Evolutionary conservation across 192 early-diverging fungal genomes (phyloP).

Genomic region (Spinellus fusiger): DNA sequence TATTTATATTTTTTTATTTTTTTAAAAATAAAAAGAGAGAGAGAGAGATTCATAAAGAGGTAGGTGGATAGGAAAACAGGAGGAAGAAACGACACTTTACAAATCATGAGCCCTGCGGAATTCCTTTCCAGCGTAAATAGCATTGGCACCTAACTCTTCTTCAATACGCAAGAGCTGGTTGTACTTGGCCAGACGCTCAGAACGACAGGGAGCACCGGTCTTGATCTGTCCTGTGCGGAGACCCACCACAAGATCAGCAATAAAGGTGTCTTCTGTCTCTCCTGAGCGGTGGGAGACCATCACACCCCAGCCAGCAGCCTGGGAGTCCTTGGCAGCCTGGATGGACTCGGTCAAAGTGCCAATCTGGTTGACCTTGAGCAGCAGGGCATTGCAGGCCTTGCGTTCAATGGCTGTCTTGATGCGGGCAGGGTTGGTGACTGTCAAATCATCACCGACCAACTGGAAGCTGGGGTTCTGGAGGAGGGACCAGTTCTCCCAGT

Average conservation of each 20-base stretch:
- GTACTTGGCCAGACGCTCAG: slow-evolving; percentile 97
- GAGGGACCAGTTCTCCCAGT: slow-evolving; percentile 89
- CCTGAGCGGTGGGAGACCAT: slow-evolving; percentile 99
- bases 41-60: background rate
- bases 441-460: slow-evolving; percentile 88
- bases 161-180: slow-evolving; percentile 98
- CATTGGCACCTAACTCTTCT: slow-evolving; percentile 89
- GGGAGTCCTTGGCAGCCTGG: slow-evolving; percentile 69
- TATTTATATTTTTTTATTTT: background rate
- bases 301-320: slow-evolving; percentile 93
- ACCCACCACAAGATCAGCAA: slow-evolving; percentile 96
- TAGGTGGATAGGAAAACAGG: background rate
- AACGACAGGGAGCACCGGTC: slow-evolving; percentile 97
- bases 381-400: slow-evolving; percentile 90
- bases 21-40: background rate
- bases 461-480: slow-evolving; percentile 48
- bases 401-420: slow-evolving; percentile 87
- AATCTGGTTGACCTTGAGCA: slow-evolving; percentile 99
- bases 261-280: slow-evolving; percentile 96
- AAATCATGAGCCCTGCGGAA: slow-evolving; percentile 72
- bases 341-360: slow-evolving; percentile 96
- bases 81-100: slow-evolving; percentile 31
- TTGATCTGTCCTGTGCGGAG: slow-evolving; percentile 96
- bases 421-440: slow-evolving; percentile 95
- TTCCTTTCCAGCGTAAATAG: slow-evolving; percentile 89